A percentile compares a stretch with the other conserved stretches of the same genome.
Conservation (phyloP, 345 rosid species). For the Corchorus capsularis region DNA sequence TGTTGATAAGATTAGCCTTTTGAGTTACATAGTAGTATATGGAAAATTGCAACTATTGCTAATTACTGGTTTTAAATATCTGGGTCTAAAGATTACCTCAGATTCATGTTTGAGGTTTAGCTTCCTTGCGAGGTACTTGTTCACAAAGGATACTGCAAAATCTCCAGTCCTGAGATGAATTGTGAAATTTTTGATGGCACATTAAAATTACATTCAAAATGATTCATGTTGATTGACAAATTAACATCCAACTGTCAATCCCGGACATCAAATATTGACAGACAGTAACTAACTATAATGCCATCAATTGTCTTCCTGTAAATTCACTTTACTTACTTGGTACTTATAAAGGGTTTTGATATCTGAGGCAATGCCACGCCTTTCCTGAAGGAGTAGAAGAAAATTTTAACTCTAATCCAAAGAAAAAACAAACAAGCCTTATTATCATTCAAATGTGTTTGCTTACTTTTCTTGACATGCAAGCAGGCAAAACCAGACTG, state of each 20-base stretch:
- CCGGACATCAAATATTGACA: not conserved
- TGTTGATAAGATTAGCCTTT: not conserved
- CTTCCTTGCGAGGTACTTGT: constrained; percentile 23
- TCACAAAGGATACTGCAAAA: constrained; percentile 14
- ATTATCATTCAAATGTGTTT: not conserved
- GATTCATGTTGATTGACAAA: not conserved
- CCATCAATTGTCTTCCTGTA: not conserved
- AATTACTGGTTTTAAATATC: no score
- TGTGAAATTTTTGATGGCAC: not conserved
- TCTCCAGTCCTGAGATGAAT: constrained; percentile 22
- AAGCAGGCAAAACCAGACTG: constrained; percentile 24
- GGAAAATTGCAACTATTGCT: not conserved
- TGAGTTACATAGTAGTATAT: not conserved
- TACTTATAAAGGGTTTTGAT: constrained; percentile 16
- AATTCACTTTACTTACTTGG: constrained; percentile 11
- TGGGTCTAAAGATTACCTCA: constrained; percentile 13
- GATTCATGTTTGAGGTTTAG: constrained; percentile 25
- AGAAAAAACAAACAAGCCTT: not conserved
- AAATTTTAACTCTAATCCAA: not conserved
- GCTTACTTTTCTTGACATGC: constrained; percentile 25
- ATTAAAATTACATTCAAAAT: not conserved
- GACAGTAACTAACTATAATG: not conserved
- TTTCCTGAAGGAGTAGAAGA: constrained; percentile 16
- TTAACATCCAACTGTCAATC: not conserved
- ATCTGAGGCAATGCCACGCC: constrained; percentile 24